Evolutionary conservation across 2,329 filamentous ascomycete species (phyloP).

Genomic region (Fusarium veterinarium): DNA sequence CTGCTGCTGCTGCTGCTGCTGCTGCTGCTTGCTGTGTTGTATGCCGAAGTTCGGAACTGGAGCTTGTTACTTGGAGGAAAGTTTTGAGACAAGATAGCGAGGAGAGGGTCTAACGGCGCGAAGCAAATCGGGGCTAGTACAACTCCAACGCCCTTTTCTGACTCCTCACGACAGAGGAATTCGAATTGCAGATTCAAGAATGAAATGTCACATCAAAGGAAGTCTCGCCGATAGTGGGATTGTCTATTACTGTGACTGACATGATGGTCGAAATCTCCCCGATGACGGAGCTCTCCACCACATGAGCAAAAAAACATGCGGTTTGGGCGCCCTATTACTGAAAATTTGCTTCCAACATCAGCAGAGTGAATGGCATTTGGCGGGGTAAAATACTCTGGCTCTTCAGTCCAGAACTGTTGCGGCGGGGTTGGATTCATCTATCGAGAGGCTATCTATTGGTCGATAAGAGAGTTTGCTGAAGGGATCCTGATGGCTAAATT

Average conservation of each 20-base stretch:
- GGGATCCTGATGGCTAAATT: constrained; percentile 13
- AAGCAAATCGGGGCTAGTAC: constrained; percentile 29
- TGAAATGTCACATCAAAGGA: constrained; percentile 8
- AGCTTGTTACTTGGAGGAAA: constrained; percentile 8
- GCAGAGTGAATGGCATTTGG: constrained; percentile 15
- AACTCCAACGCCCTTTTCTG: constrained; percentile 4
- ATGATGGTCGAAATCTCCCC: constrained; percentile 8
- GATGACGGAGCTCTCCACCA: constrained; percentile 37
- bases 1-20: constrained; percentile 41
- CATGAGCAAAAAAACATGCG: constrained; percentile 1
- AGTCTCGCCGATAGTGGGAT: constrained; percentile 14
- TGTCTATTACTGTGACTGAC: constrained; percentile 19
- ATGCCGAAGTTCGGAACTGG: constrained; percentile 17
- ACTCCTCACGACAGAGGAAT: not conserved
- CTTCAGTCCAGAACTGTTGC: constrained; percentile 11
- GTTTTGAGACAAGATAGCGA: constrained; percentile 14
- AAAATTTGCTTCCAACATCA: constrained; percentile 18
- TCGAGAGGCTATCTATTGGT: constrained; percentile 21
- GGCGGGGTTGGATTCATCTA: constrained; percentile 17
- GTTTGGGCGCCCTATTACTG: constrained; percentile 8
- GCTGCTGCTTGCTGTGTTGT: constrained; percentile 40
- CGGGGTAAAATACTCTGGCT: constrained; percentile 27
- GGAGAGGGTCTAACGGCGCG: constrained; percentile 33
- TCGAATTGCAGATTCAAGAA: constrained; percentile 1
- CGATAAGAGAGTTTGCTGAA: not conserved